Conservation (phyloP, 441 rosid genomes). For the Populus tomentosa region DNA sequence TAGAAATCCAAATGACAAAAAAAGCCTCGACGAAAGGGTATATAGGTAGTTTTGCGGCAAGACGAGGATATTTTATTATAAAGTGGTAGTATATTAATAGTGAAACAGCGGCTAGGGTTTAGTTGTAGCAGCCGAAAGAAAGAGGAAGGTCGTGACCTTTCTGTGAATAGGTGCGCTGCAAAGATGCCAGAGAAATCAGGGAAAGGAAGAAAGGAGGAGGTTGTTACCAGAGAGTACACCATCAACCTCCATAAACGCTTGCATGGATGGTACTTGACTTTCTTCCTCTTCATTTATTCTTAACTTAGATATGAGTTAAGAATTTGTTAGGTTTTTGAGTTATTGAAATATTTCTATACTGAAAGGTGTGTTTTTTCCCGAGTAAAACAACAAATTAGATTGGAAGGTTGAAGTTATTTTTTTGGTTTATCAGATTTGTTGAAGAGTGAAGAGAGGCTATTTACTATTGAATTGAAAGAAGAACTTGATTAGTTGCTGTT, state of each 20-base stretch:
- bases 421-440: neutral
- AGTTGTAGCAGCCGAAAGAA: neutral
- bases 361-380: neutral
- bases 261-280: slow-evolving; percentile 59
- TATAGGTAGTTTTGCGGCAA: neutral
- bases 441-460: too few relatives aligned
- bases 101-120: neutral
- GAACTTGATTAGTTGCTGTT: too few relatives aligned
- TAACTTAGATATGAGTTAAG: neutral
- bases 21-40: neutral
- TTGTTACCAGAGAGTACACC: slow-evolving; percentile 85
- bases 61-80: neutral
- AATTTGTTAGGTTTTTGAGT: neutral
- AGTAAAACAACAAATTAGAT: neutral
- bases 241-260: slow-evolving; percentile 84
- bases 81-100: neutral
- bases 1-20: neutral
- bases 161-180: neutral
- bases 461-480: too few relatives aligned
- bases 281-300: neutral
- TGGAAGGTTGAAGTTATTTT: neutral
- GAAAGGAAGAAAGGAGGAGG: slow-evolving; percentile 75
- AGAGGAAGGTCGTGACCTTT: neutral
- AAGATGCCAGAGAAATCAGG: slow-evolving; percentile 58
- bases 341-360: too few relatives aligned